Conservation (phyloP, 2,329 filamentous ascomycete species). For the Cladosporium phlei region DNA sequence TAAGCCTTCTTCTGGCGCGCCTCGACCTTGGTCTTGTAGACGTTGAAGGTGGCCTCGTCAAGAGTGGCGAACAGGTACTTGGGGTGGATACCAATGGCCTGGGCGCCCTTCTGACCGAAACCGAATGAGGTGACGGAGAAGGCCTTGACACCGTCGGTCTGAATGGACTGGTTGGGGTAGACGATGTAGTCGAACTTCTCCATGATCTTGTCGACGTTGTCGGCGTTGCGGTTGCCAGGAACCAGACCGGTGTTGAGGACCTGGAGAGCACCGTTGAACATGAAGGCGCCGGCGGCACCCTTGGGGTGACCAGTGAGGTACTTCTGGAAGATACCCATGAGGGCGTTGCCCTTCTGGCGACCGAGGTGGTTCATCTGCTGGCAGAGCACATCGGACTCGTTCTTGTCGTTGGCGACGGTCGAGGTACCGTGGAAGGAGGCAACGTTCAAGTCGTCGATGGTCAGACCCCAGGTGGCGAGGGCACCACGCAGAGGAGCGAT, state of each 20-base stretch:
- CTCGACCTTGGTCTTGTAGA: constrained; percentile 84
- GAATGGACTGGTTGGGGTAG: constrained; percentile 89
- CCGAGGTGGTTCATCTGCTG: constrained; percentile 93
- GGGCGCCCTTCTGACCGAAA: constrained; percentile 97
- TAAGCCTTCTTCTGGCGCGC: constrained; percentile 97
- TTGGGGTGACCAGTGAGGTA: constrained; percentile 98
- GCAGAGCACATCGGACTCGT: constrained; percentile 96
- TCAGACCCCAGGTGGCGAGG: constrained; percentile 95
- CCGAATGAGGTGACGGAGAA: constrained; percentile 99
- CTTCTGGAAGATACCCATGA: constrained; percentile 98
- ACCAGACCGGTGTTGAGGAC: constrained; percentile 91
- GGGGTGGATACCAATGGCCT: constrained; percentile 94
- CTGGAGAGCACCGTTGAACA: constrained; percentile 98
- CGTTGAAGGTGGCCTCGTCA: constrained; percentile 73
- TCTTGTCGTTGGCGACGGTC: constrained; percentile 98
- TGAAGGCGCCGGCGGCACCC: constrained; percentile 98
- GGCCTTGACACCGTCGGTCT: constrained; percentile 96
- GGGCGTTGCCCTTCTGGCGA: constrained; percentile 90
- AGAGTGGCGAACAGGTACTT: constrained; percentile 95
- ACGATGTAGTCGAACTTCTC: constrained; percentile 98
- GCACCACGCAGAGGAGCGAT: constrained; percentile 95
- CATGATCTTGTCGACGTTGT: constrained; percentile 94
- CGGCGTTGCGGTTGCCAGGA: constrained; percentile 94
- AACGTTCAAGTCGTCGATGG: constrained; percentile 89
- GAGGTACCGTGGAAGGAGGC: constrained; percentile 99